A percentile compares a stretch with the other conserved stretches of the same genome.
Conservation (phyloP, 2,329 filamentous ascomycete genomes). For the Ceratocystis lukuohia region DNA sequence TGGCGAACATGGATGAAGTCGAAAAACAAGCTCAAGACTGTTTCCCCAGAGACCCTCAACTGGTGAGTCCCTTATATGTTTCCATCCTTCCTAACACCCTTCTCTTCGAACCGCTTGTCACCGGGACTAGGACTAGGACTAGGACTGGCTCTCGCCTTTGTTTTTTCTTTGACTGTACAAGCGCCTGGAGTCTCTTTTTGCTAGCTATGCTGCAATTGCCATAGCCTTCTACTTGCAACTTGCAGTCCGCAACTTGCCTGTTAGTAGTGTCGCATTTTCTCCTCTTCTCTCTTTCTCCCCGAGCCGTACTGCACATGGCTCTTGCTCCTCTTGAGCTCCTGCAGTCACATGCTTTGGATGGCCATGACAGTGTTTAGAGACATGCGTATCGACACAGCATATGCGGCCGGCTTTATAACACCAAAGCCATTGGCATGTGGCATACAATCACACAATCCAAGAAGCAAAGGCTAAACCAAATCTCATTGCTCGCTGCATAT, state of each 20-base stretch:
- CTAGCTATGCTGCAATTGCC: not conserved
- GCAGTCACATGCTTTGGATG: not conserved
- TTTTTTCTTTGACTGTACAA: not conserved
- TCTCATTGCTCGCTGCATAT: not conserved
- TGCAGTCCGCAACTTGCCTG: not conserved
- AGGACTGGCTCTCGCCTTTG: not conserved
- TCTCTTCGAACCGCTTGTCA: not conserved
- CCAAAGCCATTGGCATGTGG: not conserved
- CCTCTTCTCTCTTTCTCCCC: not conserved
- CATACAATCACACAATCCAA: not conserved
- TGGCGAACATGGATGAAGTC: slow-evolving; percentile 96
- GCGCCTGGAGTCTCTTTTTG: not conserved
- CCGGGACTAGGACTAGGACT: not conserved
- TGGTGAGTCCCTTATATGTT: slow-evolving; percentile 47
- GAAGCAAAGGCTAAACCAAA: not conserved
- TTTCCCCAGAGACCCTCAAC: slow-evolving; percentile 83
- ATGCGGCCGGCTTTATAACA: not conserved
- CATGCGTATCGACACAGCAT: not conserved
- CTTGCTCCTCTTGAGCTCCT: not conserved
- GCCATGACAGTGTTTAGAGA: not conserved
- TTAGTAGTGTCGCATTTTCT: not conserved
- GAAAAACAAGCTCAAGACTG: slow-evolving; percentile 73
- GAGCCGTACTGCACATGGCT: not conserved
- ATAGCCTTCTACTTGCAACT: not conserved
- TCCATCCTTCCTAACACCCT: not conserved